A percentile compares a stretch with the other conserved stretches of the same genome.
phyloP scores from a whole-genome alignment of 371 early-diverging fungal genomes.

The Syncephalastrum racemosum region DNA sequence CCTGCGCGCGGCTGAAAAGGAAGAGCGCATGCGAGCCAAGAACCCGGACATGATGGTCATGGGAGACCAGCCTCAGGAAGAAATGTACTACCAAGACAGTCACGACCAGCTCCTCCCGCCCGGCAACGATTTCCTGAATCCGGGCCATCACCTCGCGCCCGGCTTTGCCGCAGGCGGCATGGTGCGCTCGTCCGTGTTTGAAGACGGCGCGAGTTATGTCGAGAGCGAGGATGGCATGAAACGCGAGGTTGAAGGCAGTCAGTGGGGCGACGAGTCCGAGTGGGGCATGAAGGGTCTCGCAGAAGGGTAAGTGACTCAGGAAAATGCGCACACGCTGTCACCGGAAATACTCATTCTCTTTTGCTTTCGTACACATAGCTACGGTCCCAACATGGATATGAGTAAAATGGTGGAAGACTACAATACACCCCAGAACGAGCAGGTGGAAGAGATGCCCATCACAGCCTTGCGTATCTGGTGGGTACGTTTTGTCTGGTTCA shows the following conservation, averaged over 20 bases:
- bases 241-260: conserved; percentile 49
- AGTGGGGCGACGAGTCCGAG: conserved; percentile 56
- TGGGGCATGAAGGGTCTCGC: conserved; percentile 52
- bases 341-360: not conserved
- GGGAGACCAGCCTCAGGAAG: conserved; percentile 8
- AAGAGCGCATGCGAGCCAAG: conserved; percentile 57
- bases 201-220: conserved; percentile 47
- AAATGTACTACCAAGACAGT: conserved; percentile 34
- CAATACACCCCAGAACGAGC: conserved; percentile 51
- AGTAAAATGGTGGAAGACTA: conserved; percentile 53
- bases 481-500: conserved; percentile 82
- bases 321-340: not conserved
- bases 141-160: conserved; percentile 16
- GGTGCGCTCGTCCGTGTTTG: conserved; percentile 31
- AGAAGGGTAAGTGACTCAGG: conserved; percentile 40
- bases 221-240: conserved; percentile 51
- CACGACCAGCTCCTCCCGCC: conserved; percentile 32
- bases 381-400: conserved; percentile 38
- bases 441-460: conserved; percentile 56
- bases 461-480: conserved; percentile 73
- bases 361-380: conserved; percentile 12
- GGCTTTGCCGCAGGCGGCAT: conserved; percentile 16
- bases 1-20: conserved; percentile 73
- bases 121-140: conserved; percentile 20
- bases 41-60: conserved; percentile 7